Base-by-base conservation (phyloP, 257 asterid species). In the Salvia hispanica region DNA sequence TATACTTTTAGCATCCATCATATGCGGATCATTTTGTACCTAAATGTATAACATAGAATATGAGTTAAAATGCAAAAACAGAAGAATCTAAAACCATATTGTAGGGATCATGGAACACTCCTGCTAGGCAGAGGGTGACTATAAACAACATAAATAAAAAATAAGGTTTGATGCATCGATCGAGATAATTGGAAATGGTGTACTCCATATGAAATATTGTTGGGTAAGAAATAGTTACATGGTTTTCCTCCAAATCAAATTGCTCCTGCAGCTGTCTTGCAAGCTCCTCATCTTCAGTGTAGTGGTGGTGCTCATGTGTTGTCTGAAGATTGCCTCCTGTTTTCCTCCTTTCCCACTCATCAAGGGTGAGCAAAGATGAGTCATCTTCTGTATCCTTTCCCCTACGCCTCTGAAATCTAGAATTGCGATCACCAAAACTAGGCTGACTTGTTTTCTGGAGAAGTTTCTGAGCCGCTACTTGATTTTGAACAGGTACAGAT, bases 401-500 rank as follows among this genome's bases (percentile, higher is more conserved):
- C 69, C 88, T 83, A 61, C 68, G 79, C 77, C 91, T 78, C 72
- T 77, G 88, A 47, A 80, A 74, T 76, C 89, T 82, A 33, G 72
- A 69, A 66, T 69, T 78, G 68, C 69, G 83, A 72, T 78, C 64
- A 40, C 48, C 77, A 12, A 47, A 75, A 74, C 75, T 79, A 51
- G 86, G 82, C 60, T 83, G 89, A 77, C 65, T 84, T 77, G 83
- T 79, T 75, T 77, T 88, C 85, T 86, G 97, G 58, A 90, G 90
- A 68, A 90, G 95, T 73, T 90, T 90, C 77, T 86, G 97, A 9
- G 97, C 94, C 73, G 96, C 96, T 60, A 72, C 90, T 86, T 90
- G 97, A 76, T 90, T 90, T 80, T 90, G 95, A 67, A 90, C 85
- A 58, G 95, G 97, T 66, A 78, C 67, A 28, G 90, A 81, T 75